phyloP scores from a whole-genome alignment of 2,329 filamentous ascomycete genomes.

The Cryoendolithus antarcticus region DNA sequence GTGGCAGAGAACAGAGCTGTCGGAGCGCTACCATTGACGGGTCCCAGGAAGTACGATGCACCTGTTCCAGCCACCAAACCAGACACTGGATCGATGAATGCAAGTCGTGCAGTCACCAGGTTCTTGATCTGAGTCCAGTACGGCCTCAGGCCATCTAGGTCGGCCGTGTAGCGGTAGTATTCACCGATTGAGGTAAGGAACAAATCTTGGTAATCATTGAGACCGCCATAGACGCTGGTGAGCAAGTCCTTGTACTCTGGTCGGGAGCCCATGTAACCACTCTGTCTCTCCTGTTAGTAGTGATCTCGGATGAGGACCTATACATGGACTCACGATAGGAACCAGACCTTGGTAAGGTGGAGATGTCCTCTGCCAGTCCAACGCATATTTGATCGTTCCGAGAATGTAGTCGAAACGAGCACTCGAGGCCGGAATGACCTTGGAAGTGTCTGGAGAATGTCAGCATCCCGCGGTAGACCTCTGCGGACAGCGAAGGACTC shows the following conservation, averaged over 20 bases:
- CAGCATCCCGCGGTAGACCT: too few species aligned
- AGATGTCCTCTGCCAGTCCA: slow-evolving; percentile 15
- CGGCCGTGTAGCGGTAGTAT: slow-evolving; percentile 17
- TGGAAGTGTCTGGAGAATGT: slow-evolving; percentile 19
- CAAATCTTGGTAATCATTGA: slow-evolving; percentile 23
- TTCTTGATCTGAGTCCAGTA: slow-evolving; percentile 18
- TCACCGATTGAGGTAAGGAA: slow-evolving; percentile 18
- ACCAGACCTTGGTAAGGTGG: slow-evolving; percentile 7
- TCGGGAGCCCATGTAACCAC: slow-evolving; percentile 7
- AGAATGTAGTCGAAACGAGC: slow-evolving; percentile 23
- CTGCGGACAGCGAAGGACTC: too few species aligned
- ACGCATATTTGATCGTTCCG: slow-evolving; percentile 23
- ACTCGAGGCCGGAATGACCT: slow-evolving; percentile 26
- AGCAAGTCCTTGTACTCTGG: slow-evolving; percentile 7
- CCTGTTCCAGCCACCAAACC: slow-evolving; percentile 13
- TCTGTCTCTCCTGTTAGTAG: too few species aligned
- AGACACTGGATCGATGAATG: slow-evolving; percentile 17
- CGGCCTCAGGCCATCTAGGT: slow-evolving; percentile 8
- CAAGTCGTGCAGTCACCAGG: slow-evolving; percentile 11
- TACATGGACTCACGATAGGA: slow-evolving; percentile 1
- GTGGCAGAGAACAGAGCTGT: slow-evolving; percentile 17
- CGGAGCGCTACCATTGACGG: slow-evolving; percentile 19
- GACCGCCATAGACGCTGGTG: slow-evolving; percentile 4
- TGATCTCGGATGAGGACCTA: too few species aligned
- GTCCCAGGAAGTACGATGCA: slow-evolving; percentile 17